Conservation (phyloP, 2,329 filamentous ascomycete genomes). For the Ramichloridium luteum region DNA sequence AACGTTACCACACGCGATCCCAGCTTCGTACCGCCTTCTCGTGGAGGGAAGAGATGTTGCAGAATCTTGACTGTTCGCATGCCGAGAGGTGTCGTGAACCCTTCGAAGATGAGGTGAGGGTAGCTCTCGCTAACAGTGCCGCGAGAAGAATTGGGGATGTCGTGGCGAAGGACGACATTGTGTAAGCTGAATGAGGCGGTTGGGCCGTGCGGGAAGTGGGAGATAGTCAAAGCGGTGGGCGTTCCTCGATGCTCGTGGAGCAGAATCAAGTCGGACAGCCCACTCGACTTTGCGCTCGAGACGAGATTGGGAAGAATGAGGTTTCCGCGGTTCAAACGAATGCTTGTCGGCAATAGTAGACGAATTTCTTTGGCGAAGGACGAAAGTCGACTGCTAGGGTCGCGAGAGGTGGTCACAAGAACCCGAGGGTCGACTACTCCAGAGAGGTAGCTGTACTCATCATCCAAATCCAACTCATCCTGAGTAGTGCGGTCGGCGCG, state of each 20-base stretch:
- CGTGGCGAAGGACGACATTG: conserved; percentile 83
- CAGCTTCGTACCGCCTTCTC: conserved; percentile 68
- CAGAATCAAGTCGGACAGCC: conserved; percentile 72
- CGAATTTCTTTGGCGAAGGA: conserved; percentile 89
- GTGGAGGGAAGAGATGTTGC: conserved; percentile 86
- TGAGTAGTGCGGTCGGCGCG: conserved; percentile 53
- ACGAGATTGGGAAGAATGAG: conserved; percentile 78
- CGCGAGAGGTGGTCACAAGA: conserved; percentile 80
- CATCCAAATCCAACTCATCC: conserved; percentile 64
- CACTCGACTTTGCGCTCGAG: conserved; percentile 64
- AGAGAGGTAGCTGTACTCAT: conserved; percentile 84
- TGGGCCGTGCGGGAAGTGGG: conserved; percentile 78
- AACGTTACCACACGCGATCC: conserved; percentile 86
- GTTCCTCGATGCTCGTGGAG: conserved; percentile 88
- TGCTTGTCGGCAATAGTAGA: conserved; percentile 68
- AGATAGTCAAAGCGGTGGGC: conserved; percentile 77
- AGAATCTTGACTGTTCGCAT: conserved; percentile 76
- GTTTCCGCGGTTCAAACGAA: conserved; percentile 84
- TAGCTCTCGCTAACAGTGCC: conserved; percentile 89
- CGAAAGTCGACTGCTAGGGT: conserved; percentile 71
- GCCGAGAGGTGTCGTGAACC: conserved; percentile 72
- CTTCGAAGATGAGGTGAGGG: conserved; percentile 90
- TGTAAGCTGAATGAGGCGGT: conserved; percentile 80
- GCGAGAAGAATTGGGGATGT: conserved; percentile 76
- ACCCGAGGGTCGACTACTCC: conserved; percentile 82